Conservation (phyloP, 2,329 filamentous ascomycete species). For the Pestalotiopsis sp. region DNA sequence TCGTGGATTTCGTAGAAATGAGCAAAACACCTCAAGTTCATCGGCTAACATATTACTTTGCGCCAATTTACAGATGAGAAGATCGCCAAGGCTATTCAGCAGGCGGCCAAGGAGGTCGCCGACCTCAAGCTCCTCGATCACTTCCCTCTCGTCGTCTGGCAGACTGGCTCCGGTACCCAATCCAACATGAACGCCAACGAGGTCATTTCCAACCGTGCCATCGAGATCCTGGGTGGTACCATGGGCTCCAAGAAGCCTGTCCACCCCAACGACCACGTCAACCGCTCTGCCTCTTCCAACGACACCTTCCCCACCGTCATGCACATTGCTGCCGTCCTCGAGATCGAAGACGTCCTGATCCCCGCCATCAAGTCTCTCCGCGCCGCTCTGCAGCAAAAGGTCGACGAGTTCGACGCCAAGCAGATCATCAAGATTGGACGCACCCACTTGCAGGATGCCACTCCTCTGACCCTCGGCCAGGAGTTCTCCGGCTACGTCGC, state of each 20-base stretch:
- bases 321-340: conserved; percentile 97
- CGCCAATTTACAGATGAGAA: conserved; percentile 67
- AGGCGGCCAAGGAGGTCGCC: conserved; percentile 91
- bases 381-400: conserved; percentile 83
- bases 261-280: conserved; percentile 99
- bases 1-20: neutral
- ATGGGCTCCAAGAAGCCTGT: conserved; percentile 99
- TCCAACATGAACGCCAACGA: conserved; percentile 99
- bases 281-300: conserved; percentile 98
- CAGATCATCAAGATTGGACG: conserved; percentile 99
- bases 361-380: conserved; percentile 82
- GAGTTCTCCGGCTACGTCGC: conserved; percentile 98
- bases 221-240: conserved; percentile 91
- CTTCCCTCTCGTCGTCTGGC: conserved; percentile 98
- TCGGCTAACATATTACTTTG: conserved; percentile 18
- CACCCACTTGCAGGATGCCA: conserved; percentile 96
- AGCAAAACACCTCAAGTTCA: neutral
- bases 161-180: conserved; percentile 97
- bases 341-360: conserved; percentile 83
- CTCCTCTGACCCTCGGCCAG: conserved; percentile 90
- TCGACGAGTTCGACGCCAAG: conserved; percentile 79
- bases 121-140: conserved; percentile 93
- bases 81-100: conserved; percentile 88
- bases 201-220: conserved; percentile 98
- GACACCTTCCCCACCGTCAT: conserved; percentile 99